These are phyloP conservation scores for Rhizopogon rudus DNA, from an alignment of 768 basidiomycete species.

Conservation along the genomic window DNA sequence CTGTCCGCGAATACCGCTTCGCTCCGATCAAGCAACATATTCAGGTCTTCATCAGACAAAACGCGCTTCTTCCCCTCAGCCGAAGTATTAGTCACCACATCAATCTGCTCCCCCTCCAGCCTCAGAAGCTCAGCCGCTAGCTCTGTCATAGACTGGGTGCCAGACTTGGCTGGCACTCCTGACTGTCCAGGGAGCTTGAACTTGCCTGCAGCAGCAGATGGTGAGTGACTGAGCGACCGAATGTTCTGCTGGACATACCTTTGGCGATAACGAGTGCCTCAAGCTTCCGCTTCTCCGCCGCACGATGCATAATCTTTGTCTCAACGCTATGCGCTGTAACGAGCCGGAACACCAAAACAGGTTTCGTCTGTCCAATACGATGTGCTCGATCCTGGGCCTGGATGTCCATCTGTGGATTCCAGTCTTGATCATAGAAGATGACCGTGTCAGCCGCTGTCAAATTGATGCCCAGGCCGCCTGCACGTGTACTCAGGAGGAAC, in stretches of 20 bases:
- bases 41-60: slow-evolving; percentile 78
- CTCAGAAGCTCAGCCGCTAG: slow-evolving; percentile 73
- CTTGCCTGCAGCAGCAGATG: slow-evolving; percentile 51
- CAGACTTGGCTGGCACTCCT: slow-evolving; percentile 34
- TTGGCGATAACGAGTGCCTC: slow-evolving; percentile 96
- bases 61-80: slow-evolving; percentile 66
- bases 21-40: slow-evolving; percentile 74
- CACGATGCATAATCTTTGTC: slow-evolving; percentile 86
- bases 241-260: slow-evolving; percentile 35
- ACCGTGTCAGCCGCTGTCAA: slow-evolving; percentile 61
- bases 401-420: slow-evolving; percentile 91
- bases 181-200: slow-evolving; percentile 70
- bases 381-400: slow-evolving; percentile 97
- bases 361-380: slow-evolving; percentile 90
- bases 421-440: slow-evolving; percentile 18
- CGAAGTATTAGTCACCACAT: slow-evolving; percentile 68
- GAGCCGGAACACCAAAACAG: slow-evolving; percentile 86
- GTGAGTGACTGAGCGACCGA: background rate
- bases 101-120: slow-evolving; percentile 86
- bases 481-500: slow-evolving; percentile 89
- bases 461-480: slow-evolving; percentile 96
- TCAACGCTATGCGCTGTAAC: slow-evolving; percentile 89
- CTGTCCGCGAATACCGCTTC: slow-evolving; percentile 69
- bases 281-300: slow-evolving; percentile 80
- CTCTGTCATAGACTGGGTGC: slow-evolving; percentile 68